Evolutionary conservation across 2,329 filamentous ascomycete species (phyloP).

Genomic region (Myriosclerotinia duriaeana): DNA sequence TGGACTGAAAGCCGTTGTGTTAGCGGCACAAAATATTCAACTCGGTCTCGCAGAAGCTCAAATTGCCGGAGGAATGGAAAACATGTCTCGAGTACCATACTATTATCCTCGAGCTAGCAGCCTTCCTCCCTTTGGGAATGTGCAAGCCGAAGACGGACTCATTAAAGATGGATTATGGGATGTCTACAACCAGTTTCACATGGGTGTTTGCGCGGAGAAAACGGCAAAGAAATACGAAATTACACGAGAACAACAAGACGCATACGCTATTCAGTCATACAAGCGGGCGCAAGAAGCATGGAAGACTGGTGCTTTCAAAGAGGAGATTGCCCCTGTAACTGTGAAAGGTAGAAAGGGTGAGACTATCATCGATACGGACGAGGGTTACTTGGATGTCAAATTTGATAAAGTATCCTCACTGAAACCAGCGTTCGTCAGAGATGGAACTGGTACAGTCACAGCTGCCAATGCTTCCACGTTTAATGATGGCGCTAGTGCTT

Average conservation of each 20-base stretch:
- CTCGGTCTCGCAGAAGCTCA: conserved; percentile 85
- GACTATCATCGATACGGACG: conserved; percentile 74
- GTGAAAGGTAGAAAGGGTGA: conserved; percentile 84
- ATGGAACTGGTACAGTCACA: conserved; percentile 86
- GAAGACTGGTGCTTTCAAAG: conserved; percentile 76
- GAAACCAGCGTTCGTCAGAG: conserved; percentile 86
- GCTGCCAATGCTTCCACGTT: conserved; percentile 92
- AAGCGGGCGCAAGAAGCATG: conserved; percentile 87
- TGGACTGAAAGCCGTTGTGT: conserved; percentile 84
- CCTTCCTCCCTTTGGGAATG: conserved; percentile 80
- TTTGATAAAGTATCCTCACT: conserved; percentile 80
- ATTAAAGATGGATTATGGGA: conserved; percentile 95
- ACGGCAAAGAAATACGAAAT: conserved; percentile 86
- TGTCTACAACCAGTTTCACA: conserved; percentile 95
- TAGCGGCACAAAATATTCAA: conserved; percentile 93
- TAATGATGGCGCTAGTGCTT: conserved; percentile 89
- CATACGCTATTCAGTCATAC: conserved; percentile 87
- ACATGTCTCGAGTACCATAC: conserved; percentile 92
- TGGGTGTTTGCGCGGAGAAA: conserved; percentile 95
- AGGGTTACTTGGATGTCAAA: conserved; percentile 85
- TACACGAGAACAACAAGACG: conserved; percentile 82
- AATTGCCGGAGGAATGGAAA: conserved; percentile 96
- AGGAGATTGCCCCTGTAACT: conserved; percentile 87
- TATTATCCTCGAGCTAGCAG: conserved; percentile 82
- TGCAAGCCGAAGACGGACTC: conserved; percentile 85